Conservation (phyloP, 306 rosid species). For the Vigna radiata region DNA sequence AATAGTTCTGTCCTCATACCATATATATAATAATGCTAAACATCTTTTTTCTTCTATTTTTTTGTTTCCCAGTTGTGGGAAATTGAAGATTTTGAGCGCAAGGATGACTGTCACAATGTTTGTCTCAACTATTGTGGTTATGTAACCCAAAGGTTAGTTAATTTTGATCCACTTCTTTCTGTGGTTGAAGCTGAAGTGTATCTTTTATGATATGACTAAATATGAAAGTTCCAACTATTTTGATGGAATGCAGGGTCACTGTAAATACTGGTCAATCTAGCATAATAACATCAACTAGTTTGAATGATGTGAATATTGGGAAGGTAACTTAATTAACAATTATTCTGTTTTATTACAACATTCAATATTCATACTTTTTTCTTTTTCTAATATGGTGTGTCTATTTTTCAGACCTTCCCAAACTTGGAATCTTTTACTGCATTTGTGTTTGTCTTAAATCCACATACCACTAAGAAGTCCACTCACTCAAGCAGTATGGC, state of each 20-base stretch:
- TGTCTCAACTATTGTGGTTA: slow-evolving; percentile 74
- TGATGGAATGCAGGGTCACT: slow-evolving; percentile 62
- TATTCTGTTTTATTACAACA: slow-evolving; percentile 28
- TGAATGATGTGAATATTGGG: slow-evolving; percentile 60
- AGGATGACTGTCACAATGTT: slow-evolving; percentile 61
- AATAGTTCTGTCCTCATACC: slow-evolving; percentile 37
- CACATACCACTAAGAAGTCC: slow-evolving; percentile 55
- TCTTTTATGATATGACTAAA: slow-evolving; percentile 32
- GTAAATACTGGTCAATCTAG: slow-evolving; percentile 56
- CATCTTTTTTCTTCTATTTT: slow-evolving; percentile 36
- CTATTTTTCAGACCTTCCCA: slow-evolving; percentile 65
- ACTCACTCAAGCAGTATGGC: slow-evolving; percentile 59
- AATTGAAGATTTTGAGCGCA: slow-evolving; percentile 63
- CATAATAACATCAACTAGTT: slow-evolving; percentile 55
- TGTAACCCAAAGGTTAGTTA: slow-evolving; percentile 61
- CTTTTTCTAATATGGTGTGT: slow-evolving; percentile 33
- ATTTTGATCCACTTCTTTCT: slow-evolving; percentile 27
- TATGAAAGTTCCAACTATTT: slow-evolving; percentile 32
- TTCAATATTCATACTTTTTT: slow-evolving; percentile 30
- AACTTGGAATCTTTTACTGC: slow-evolving; percentile 67
- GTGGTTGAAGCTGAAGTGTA: slow-evolving; percentile 32
- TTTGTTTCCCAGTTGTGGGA: slow-evolving; percentile 69
- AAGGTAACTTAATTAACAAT: slow-evolving; percentile 63
- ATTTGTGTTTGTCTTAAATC: slow-evolving; percentile 72
- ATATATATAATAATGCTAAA: slow-evolving; percentile 37